phyloP scores from a whole-genome alignment of 805 yeast species.

The Candida peoriensis region DNA sequence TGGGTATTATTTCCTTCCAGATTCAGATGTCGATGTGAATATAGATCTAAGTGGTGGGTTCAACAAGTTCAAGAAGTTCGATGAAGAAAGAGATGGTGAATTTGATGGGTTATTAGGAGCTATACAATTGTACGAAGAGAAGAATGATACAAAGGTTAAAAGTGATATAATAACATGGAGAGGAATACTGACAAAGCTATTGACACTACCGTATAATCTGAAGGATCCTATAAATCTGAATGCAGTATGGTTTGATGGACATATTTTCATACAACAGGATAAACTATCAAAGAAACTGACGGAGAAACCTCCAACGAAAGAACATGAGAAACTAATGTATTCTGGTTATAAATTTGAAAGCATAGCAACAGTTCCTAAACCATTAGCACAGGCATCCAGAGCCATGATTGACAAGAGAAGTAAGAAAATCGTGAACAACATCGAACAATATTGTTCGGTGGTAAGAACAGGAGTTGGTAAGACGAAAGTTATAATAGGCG shows the following conservation, averaged over 20 bases:
- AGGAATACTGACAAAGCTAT: slow-evolving; percentile 72
- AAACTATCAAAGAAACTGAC: slow-evolving; percentile 20
- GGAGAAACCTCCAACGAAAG: slow-evolving; percentile 23
- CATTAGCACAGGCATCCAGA: slow-evolving; percentile 68
- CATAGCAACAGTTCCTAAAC: slow-evolving; percentile 66
- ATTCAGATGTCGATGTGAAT: slow-evolving; percentile 53
- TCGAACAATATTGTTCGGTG: slow-evolving; percentile 76
- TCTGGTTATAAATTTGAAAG: slow-evolving; percentile 86
- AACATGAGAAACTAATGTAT: slow-evolving; percentile 41
- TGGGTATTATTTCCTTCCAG: slow-evolving; percentile 79
- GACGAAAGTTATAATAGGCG: slow-evolving; percentile 64
- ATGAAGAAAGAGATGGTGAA: slow-evolving; percentile 51
- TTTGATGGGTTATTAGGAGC: slow-evolving; percentile 55
- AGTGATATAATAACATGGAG: slow-evolving; percentile 78
- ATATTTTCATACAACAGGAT: slow-evolving; percentile 52
- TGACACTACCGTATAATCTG: slow-evolving; percentile 60
- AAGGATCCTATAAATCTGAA: slow-evolving; percentile 57
- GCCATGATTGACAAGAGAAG: slow-evolving; percentile 61
- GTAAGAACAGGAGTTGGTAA: slow-evolving; percentile 82
- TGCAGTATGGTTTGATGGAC: slow-evolving; percentile 69
- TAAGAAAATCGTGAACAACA: slow-evolving; percentile 56
- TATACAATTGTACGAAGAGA: slow-evolving; percentile 50
- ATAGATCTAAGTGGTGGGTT: slow-evolving; percentile 65
- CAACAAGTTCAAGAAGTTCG: slow-evolving; percentile 50
- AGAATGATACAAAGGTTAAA: slow-evolving; percentile 36